Evolutionary conservation across 2,329 filamentous ascomycete genomes (phyloP).

Genomic region (Dothistroma septosporum): DNA sequence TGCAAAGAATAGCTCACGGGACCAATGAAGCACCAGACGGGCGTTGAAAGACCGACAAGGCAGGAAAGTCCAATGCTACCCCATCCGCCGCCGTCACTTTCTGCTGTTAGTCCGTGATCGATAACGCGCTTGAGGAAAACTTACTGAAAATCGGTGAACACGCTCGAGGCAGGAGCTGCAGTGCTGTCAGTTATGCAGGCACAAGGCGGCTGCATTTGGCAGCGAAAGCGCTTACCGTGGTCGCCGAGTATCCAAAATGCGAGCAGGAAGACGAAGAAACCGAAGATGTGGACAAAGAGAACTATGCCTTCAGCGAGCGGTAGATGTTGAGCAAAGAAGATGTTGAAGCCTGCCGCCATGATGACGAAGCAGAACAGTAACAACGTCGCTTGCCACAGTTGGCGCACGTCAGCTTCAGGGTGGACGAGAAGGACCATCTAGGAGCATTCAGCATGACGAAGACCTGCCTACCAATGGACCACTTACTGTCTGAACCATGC

Average conservation of each 20-base stretch:
- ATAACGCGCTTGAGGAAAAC: not conserved
- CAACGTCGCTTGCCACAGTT: constrained; percentile 32
- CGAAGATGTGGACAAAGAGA: constrained; percentile 41
- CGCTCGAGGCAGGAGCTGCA: constrained; percentile 24
- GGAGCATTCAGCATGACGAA: not conserved
- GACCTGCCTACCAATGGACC: not conserved
- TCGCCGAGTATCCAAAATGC: constrained; percentile 35
- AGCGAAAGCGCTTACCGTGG: constrained; percentile 11
- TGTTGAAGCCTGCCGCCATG: constrained; percentile 35
- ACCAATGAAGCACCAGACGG: constrained; percentile 35
- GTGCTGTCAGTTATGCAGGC: not conserved
- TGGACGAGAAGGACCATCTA: constrained; percentile 30
- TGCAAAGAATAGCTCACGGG: constrained; percentile 3
- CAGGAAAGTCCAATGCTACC: constrained; percentile 38
- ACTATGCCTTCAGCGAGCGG: constrained; percentile 36
- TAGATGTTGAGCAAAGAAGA: constrained; percentile 33
- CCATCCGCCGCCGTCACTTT: constrained; percentile 40
- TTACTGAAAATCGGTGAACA: constrained; percentile 36
- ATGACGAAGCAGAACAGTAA: constrained; percentile 32
- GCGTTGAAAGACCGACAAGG: constrained; percentile 43
- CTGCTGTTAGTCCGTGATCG: constrained; percentile 4
- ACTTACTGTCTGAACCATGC: constrained; percentile 26
- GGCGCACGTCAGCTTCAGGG: constrained; percentile 23
- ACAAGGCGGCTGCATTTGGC: not conserved
- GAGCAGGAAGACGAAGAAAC: constrained; percentile 44